Conservation (phyloP, 2,329 filamentous ascomycete species). For the Colletotrichum eleusines region DNA sequence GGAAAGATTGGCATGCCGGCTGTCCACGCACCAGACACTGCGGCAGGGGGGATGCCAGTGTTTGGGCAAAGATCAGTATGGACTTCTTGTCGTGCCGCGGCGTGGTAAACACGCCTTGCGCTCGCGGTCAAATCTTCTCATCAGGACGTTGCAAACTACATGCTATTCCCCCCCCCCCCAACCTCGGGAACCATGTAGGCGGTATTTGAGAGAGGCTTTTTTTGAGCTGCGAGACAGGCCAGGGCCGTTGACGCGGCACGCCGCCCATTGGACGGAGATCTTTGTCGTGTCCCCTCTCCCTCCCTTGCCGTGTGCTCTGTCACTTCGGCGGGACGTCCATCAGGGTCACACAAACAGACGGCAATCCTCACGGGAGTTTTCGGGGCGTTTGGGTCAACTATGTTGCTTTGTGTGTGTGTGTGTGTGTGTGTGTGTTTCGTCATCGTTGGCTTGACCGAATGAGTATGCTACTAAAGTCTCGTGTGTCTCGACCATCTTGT, state of each 20-base stretch:
- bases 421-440: too few species aligned
- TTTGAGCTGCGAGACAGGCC: not conserved
- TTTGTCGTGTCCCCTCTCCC: not conserved
- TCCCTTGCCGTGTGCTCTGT: not conserved
- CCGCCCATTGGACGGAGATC: not conserved
- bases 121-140: not conserved
- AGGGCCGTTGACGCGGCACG: not conserved
- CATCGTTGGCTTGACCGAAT: not conserved
- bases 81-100: not conserved
- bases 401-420: too few species aligned
- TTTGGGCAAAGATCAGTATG: constrained; percentile 1
- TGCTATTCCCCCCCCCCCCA: not conserved
- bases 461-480: not conserved
- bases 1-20: constrained; percentile 23
- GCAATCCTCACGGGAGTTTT: not conserved
- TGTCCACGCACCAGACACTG: constrained; percentile 2
- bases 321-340: not conserved
- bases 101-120: not conserved
- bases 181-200: constrained; percentile 8
- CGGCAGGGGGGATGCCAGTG: not conserved
- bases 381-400: not conserved
- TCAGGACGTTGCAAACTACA: constrained; percentile 1
- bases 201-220: constrained; percentile 1
- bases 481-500: not conserved
- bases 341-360: too few species aligned